Evolutionary conservation across 2,329 filamentous ascomycete species (phyloP).

Genomic region (Arthrobotrys entomopaga): DNA sequence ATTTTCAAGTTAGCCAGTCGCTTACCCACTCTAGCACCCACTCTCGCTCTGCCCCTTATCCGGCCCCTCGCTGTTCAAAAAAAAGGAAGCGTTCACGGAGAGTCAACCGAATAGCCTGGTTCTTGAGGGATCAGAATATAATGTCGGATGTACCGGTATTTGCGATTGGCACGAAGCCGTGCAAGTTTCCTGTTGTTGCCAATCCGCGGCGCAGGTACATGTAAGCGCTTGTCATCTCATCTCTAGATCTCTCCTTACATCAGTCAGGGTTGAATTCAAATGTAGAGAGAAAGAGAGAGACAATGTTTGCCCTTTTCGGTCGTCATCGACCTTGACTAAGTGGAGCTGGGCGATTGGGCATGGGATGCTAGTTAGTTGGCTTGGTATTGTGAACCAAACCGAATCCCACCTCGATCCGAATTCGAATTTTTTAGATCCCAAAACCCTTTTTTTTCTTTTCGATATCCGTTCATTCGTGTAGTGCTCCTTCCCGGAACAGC

Average conservation of each 20-base stretch:
- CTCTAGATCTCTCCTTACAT: conserved; percentile 34
- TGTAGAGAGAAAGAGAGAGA: conserved; percentile 19
- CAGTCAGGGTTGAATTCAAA: conserved; percentile 1
- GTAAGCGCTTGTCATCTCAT: conserved; percentile 24
- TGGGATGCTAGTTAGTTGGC: neutral
- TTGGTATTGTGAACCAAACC: conserved; percentile 16
- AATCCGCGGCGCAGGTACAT: conserved; percentile 39
- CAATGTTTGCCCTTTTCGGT: conserved; percentile 39
- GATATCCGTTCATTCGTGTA: conserved; percentile 47
- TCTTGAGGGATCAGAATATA: neutral
- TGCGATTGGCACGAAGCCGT: conserved; percentile 15
- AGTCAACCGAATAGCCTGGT: no score
- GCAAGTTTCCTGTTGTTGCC: conserved; percentile 18
- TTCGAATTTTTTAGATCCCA: conserved; percentile 12
- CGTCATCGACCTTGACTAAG: conserved; percentile 33
- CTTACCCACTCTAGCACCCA: neutral
- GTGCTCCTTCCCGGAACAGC: conserved; percentile 53
- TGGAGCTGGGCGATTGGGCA: conserved; percentile 23
- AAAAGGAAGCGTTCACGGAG: conserved; percentile 13
- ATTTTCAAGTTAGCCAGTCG: neutral
- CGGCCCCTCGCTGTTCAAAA: conserved; percentile 25
- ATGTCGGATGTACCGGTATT: conserved; percentile 22
- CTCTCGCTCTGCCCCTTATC: conserved; percentile 30
- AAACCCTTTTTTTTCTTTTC: conserved; percentile 15
- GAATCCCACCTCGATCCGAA: conserved; percentile 43